These are phyloP conservation scores for Cyclotella choctawhatcheeana DNA, from an alignment of 108 stramenopile genomes.

Conservation along the genomic window DNA sequence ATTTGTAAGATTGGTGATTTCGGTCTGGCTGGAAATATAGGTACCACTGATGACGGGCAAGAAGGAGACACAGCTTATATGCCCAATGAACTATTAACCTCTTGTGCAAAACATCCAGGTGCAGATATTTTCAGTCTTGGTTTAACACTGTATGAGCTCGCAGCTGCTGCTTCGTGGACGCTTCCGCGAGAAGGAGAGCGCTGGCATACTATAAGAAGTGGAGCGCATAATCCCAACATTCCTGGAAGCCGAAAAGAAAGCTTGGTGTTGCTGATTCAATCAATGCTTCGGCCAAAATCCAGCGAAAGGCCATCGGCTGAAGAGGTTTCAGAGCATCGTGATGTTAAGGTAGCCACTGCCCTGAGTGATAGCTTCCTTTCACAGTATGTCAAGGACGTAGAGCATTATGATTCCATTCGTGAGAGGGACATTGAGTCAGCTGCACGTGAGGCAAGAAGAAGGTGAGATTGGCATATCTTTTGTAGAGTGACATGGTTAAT, in stretches of 20 bases:
- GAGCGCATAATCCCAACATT: slow-evolving; percentile 51
- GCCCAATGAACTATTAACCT: slow-evolving; percentile 66
- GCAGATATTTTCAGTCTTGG: slow-evolving; percentile 88
- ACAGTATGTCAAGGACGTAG: slow-evolving; percentile 77
- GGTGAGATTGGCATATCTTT: too few relatives aligned
- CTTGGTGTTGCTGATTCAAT: slow-evolving; percentile 57
- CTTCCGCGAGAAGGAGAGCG: slow-evolving; percentile 74
- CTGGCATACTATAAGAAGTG: slow-evolving; percentile 76
- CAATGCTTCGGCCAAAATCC: slow-evolving; percentile 58
- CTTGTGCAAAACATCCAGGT: slow-evolving; percentile 61
- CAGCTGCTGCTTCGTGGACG: slow-evolving; percentile 50
- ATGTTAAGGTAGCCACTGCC: slow-evolving; percentile 49
- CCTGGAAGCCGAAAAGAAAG: slow-evolving; percentile 55
- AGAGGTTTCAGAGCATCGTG: slow-evolving; percentile 51
- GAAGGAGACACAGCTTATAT: slow-evolving; percentile 87
- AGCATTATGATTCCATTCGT: slow-evolving; percentile 54
- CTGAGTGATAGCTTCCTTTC: slow-evolving; percentile 63
- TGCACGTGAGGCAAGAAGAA: slow-evolving; percentile 44
- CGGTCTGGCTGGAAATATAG: slow-evolving; percentile 78
- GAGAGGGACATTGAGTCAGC: slow-evolving; percentile 53
- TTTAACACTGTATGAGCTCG: slow-evolving; percentile 78
- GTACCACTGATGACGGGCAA: slow-evolving; percentile 78
- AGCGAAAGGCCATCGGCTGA: slow-evolving; percentile 67
- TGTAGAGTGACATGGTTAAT: too few relatives aligned
- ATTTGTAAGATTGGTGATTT: slow-evolving; percentile 91